phyloP scores from a whole-genome alignment of 139 green algal species.

The Coelastrella sp. region DNA sequence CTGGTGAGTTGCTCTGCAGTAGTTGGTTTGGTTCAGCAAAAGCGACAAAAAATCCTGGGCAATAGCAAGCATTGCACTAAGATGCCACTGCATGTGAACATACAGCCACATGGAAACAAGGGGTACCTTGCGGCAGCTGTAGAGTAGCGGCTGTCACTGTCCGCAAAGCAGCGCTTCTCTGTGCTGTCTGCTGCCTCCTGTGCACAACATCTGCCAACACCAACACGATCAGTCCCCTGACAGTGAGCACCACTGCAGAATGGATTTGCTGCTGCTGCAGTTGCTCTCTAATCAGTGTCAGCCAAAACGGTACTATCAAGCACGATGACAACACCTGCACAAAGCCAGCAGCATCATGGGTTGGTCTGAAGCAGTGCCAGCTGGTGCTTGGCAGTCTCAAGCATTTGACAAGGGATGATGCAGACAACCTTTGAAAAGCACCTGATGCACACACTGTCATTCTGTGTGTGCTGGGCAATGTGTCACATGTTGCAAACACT shows the following conservation, averaged over 20 bases:
- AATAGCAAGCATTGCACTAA: too few species aligned
- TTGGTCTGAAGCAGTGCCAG: neutral
- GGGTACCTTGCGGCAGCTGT: neutral
- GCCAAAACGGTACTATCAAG: slow-evolving; percentile 3
- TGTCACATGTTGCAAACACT: too few species aligned
- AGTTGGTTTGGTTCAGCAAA: too few species aligned
- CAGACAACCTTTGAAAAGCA: too few species aligned
- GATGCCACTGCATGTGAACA: too few species aligned
- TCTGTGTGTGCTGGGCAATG: too few species aligned
- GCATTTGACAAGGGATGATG: neutral
- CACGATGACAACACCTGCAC: neutral
- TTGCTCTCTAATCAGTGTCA: neutral
- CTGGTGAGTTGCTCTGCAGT: too few species aligned
- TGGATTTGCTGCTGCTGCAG: neutral
- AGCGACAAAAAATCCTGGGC: too few species aligned
- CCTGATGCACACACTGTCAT: too few species aligned
- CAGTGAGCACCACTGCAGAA: neutral
- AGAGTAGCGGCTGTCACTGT: neutral
- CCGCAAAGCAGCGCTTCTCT: neutral
- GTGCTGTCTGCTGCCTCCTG: neutral
- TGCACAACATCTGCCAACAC: neutral
- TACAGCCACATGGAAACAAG: too few species aligned
- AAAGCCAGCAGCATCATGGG: neutral
- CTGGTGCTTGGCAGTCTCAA: too few species aligned
- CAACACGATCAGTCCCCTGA: neutral